phyloP scores from a whole-genome alignment of 2,329 filamentous ascomycete genomes.

The Monosporascus sp. region DNA sequence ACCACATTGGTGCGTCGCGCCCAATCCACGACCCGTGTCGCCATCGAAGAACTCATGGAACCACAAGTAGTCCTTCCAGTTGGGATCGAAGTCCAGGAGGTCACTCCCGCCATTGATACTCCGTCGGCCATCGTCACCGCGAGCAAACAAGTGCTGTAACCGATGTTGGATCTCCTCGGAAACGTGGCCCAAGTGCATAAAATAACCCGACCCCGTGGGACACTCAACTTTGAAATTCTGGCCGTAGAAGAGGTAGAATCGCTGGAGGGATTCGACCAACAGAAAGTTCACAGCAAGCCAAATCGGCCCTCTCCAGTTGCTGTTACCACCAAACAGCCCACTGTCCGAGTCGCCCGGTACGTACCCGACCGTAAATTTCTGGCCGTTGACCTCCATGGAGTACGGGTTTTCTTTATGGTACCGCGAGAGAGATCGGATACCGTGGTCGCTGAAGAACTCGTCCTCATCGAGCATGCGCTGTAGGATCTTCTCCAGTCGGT shows the following conservation, averaged over 20 bases:
- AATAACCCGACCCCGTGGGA: conserved; percentile 85
- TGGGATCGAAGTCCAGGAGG: conserved; percentile 79
- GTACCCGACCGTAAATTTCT: conserved; percentile 82
- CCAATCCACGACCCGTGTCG: conserved; percentile 80
- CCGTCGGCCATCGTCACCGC: conserved; percentile 77
- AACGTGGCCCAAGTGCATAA: conserved; percentile 92
- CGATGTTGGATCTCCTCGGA: conserved; percentile 94
- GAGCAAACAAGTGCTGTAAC: conserved; percentile 83
- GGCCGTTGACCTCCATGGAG: conserved; percentile 92
- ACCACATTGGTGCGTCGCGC: conserved; percentile 89
- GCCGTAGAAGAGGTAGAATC: conserved; percentile 96
- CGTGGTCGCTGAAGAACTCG: conserved; percentile 86
- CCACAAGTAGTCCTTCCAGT: conserved; percentile 93
- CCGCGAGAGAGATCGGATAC: conserved; percentile 88
- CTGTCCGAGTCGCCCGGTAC: conserved; percentile 95
- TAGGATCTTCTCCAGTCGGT: conserved; percentile 83
- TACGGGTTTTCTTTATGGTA: conserved; percentile 85
- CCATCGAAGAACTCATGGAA: conserved; percentile 98
- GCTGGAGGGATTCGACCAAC: conserved; percentile 86
- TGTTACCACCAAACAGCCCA: conserved; percentile 92
- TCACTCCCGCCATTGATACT: conserved; percentile 85
- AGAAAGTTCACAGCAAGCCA: conserved; percentile 97
- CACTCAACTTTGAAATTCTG: conserved; percentile 86
- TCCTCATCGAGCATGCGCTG: conserved; percentile 89
- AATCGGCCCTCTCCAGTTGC: conserved; percentile 94